Evolutionary conservation across 1,139 yeast species (phyloP), one percentile per base, ranked within the genome.

Genomic region (Candida tetrigidarum): DNA sequence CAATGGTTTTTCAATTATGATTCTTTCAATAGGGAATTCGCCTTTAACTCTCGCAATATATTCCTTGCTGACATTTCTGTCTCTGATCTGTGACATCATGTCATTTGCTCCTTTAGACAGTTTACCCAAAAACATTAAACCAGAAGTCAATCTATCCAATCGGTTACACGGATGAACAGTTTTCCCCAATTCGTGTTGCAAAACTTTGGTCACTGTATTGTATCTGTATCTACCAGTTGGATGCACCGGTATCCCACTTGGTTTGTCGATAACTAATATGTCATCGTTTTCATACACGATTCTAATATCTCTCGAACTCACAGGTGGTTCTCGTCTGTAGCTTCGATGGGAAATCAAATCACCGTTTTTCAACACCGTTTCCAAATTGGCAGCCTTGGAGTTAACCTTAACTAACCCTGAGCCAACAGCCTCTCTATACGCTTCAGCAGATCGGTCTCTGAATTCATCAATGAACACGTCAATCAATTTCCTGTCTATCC

Each of bases 171-270:
- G 96, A 60, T 90, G 96, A 0, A 83, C 93, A 2, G 69, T 66
- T 38, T 74, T 71, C 0, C 85, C 85, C 44, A 71, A 61, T 50
- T 90, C 92, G 45, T 80, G 82, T 59, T 86, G 83, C 50, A 92
- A 66, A 15, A 90, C 82, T 62, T 86, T 88, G n/a, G 96, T 89
- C 12, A 92, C 81, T 1, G 97, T 83, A 61, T 93, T 93, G 66
- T 81, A 90, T 48, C 96, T 72, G 66, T 84, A 93, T 47, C 98
- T 71, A 0, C 99, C 99, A 0, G 98, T 87, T 1, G 99, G 99
- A 62, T 93, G 99, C 1, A 86, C 97, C 0, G 99, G 98, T 3
- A 93, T 80, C 0, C 99, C 97, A 3, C 96, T 80, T 0, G 99
- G 99, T 55, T 93, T 93, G 62, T 93, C 96, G 23, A 95, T 86